Evolutionary conservation across 495 filamentous ascomycete species (phyloP).

Genomic region (Annulohypoxylon moriforme): DNA sequence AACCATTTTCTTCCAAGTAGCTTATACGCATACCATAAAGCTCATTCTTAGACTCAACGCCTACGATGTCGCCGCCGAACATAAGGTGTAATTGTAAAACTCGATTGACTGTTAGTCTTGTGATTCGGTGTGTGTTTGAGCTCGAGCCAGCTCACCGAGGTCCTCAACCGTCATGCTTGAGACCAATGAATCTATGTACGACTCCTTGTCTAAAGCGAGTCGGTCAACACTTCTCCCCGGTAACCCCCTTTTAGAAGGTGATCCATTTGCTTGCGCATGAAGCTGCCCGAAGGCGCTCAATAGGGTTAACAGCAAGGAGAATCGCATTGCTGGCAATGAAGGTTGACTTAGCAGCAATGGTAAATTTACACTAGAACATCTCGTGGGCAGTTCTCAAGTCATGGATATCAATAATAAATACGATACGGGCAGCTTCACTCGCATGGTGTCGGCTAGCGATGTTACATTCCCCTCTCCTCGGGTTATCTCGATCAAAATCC

Average conservation of each 20-base stretch:
- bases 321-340: constrained; percentile 14
- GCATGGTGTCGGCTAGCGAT: constrained; percentile 1
- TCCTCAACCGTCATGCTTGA: constrained; percentile 50
- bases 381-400: not conserved
- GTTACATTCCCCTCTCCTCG: constrained; percentile 35
- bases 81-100: constrained; percentile 58
- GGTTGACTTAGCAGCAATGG: not conserved
- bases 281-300: constrained; percentile 10
- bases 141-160: constrained; percentile 31
- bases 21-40: constrained; percentile 48
- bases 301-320: not conserved
- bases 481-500: constrained; percentile 12
- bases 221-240: not conserved
- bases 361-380: not conserved
- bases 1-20: not conserved
- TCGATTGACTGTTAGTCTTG: constrained; percentile 11
- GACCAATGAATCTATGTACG: constrained; percentile 40
- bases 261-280: not conserved
- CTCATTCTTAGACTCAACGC: constrained; percentile 53
- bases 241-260: not conserved
- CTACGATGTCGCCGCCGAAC: constrained; percentile 57
- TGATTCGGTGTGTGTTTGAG: not conserved
- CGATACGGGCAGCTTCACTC: not conserved
- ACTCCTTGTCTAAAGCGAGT: constrained; percentile 25
- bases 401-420: not conserved